Evolutionary conservation across 306 rosid species (phyloP).

Genomic region (Astragalus membranaceus): DNA sequence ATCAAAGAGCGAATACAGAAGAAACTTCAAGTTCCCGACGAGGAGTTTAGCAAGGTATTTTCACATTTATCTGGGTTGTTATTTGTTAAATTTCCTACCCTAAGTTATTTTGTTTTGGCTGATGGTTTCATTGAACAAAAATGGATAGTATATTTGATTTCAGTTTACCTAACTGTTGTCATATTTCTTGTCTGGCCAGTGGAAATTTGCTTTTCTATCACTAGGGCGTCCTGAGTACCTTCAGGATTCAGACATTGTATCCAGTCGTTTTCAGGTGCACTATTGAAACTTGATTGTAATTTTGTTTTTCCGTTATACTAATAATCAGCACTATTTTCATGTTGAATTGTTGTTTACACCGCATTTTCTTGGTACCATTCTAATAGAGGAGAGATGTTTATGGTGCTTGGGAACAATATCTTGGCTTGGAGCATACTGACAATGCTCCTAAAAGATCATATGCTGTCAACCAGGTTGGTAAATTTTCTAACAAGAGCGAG

Average conservation of each 20-base stretch:
- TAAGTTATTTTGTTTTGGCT: constrained; percentile 10
- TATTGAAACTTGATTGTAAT: neutral
- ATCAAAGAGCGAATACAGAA: constrained; percentile 63
- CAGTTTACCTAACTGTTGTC: neutral
- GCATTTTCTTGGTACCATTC: neutral
- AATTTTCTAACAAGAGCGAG: neutral
- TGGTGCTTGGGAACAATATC: constrained; percentile 95
- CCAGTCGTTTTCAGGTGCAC: constrained; percentile 73
- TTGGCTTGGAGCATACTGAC: constrained; percentile 85
- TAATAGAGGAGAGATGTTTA: constrained; percentile 81
- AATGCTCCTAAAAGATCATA: constrained; percentile 72
- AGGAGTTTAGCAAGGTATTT: constrained; percentile 73
- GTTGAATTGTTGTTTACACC: neutral
- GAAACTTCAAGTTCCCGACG: constrained; percentile 70
- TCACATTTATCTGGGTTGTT: neutral
- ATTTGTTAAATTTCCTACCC: neutral
- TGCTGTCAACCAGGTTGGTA: constrained; percentile 62
- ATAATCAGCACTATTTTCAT: neutral
- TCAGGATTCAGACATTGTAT: constrained; percentile 66
- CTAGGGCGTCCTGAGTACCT: constrained; percentile 85
- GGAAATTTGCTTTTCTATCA: constrained; percentile 85
- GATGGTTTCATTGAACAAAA: neutral
- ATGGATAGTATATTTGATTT: neutral
- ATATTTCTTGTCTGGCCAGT: constrained; percentile 37
- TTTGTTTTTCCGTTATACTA: neutral